Percentiles rank a stretch among this genome's conserved stretches.
Evolutionary conservation across 2,329 filamentous ascomycete genomes (phyloP).

Genomic region (Samsoniella hepiali): DNA sequence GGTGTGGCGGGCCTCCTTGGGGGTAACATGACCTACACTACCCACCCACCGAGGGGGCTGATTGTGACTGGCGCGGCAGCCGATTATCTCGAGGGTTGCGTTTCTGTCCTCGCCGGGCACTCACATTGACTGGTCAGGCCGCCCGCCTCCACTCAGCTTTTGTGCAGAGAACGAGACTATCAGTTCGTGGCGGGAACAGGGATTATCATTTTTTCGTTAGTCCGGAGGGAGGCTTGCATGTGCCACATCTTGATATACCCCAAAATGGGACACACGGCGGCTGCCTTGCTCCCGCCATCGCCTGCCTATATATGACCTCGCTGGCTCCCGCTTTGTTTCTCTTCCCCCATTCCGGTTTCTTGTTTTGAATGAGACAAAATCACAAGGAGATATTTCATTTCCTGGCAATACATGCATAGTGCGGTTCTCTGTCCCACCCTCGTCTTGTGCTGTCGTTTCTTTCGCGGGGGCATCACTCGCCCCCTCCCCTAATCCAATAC

Average conservation of each 20-base stretch:
- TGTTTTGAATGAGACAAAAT: constrained; percentile 1
- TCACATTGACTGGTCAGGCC: constrained; percentile 16
- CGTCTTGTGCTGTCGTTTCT: background rate
- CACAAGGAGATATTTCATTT: background rate
- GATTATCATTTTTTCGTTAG: background rate
- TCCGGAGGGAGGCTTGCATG: constrained; percentile 12
- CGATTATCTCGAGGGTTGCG: constrained; percentile 6
- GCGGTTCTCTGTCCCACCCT: background rate
- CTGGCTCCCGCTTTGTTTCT: background rate
- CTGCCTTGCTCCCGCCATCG: background rate
- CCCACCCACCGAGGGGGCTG: background rate
- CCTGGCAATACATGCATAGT: background rate
- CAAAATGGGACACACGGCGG: background rate
- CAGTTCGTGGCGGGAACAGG: constrained; percentile 1
- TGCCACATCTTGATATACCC: constrained; percentile 17
- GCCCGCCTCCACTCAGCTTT: background rate
- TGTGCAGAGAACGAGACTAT: background rate
- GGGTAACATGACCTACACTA: constrained; percentile 13
- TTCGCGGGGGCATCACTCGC: background rate
- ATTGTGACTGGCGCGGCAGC: constrained; percentile 2
- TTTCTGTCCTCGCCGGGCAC: constrained; percentile 8
- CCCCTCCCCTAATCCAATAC: background rate
- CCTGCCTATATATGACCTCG: constrained; percentile 6
- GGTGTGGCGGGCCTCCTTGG: background rate
- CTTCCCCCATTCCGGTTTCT: background rate